Conservation (phyloP, 352 stramenopile species). For the Lagenidium sp. region DNA sequence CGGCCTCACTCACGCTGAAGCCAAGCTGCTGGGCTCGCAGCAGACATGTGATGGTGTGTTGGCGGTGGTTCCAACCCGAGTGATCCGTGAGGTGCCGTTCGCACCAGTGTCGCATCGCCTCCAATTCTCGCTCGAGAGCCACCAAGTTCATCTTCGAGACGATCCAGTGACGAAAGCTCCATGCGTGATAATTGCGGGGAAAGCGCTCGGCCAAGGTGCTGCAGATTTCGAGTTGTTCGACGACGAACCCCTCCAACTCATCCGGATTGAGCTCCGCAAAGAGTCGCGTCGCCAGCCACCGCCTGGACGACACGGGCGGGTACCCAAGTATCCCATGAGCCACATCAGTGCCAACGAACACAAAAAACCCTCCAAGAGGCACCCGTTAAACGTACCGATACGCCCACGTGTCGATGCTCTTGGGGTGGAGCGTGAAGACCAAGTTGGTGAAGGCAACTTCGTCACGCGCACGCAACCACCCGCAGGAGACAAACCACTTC, state of each 20-base stretch:
- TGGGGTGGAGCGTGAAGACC: slow-evolving; percentile 68
- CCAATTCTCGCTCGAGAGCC: slow-evolving; percentile 30
- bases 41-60: slow-evolving; percentile 36
- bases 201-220: slow-evolving; percentile 45
- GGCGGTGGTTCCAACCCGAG: slow-evolving; percentile 76
- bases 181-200: slow-evolving; percentile 77
- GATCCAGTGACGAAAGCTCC: slow-evolving; percentile 78
- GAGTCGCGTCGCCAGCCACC: slow-evolving; percentile 41
- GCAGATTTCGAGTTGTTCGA: slow-evolving; percentile 50
- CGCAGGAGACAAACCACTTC: slow-evolving; percentile 41
- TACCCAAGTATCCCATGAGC: too few relatives aligned
- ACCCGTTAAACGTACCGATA: slow-evolving; percentile 32
- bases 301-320: slow-evolving; percentile 20
- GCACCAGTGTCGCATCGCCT: slow-evolving; percentile 47
- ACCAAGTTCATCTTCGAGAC: slow-evolving; percentile 23
- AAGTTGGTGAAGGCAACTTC: slow-evolving; percentile 66
- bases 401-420: slow-evolving; percentile 84
- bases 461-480: slow-evolving; percentile 21
- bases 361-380: too few relatives aligned
- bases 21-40: too few relatives aligned
- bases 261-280: slow-evolving; percentile 7
- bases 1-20: not conserved
- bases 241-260: slow-evolving; percentile 23
- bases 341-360: too few relatives aligned
- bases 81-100: slow-evolving; percentile 59